Evolutionary conservation across 2,329 filamentous ascomycete genomes (phyloP), one percentile per base, ranked within the genome.

Genomic region (Botrytis hyacinthi): DNA sequence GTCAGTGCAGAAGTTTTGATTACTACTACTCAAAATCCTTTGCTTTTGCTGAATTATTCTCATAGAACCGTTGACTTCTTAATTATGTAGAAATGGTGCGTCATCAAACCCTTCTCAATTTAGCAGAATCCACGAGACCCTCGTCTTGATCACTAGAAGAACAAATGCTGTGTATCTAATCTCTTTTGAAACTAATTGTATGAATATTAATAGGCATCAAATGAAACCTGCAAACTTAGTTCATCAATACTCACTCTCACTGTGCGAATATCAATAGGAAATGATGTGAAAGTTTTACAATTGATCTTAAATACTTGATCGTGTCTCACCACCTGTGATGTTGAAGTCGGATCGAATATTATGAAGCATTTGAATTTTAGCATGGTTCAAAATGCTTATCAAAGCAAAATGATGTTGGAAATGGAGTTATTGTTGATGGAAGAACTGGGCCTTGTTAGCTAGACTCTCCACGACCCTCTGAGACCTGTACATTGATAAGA

Each of bases 1-100:
- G n/a, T n/a, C 14, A 32, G 8, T 7, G n/a, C 14, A 18, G 7
- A 8, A 1, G 4, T 18, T 32, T n/a, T 16, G 12, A 29, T 16
- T 16, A n/a, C 51, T 3, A 14, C 12, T 29, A 29, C 14, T 29
- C n/a, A 29, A 8, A 8, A 18, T 7, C 0, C 14, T 4, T 29
- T n/a, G 3, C 3, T 29, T n/a, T 4, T 29, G 14, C 8, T 18
- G 1, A 14, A 16, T 7, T 16, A 0, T 4, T 29, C 3, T 18
- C 6, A 4, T 18, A 14, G 2, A 29, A 4, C 0, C 14, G 14
- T 29, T 8, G 3, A 29, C 14, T 57, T 57, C n/a, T 4, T 57
- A 18, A 4, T 29, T 57, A 9, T 16, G 7, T 3, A 57, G 12
- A 29, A 57, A 0, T 54, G 12, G 2, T 54, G 12, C 26, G 26